These are phyloP conservation scores for Alternaria rosae DNA, from an alignment of 2,329 filamentous ascomycete species.

Conservation along the genomic window DNA sequence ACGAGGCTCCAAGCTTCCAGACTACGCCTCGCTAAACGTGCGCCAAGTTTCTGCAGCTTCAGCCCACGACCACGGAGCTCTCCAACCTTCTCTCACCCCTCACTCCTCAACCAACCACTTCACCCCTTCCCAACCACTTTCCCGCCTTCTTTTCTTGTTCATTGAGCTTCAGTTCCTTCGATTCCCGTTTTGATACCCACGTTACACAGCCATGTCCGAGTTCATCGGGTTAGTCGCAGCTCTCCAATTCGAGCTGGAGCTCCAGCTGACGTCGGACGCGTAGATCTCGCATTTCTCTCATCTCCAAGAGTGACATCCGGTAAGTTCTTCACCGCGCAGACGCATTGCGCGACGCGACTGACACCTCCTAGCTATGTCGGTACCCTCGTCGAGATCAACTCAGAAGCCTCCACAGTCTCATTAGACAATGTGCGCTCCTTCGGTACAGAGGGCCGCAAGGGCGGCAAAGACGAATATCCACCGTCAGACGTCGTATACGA, in stretches of 20 bases:
- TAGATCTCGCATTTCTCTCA: slow-evolving; percentile 92
- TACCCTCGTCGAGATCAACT: slow-evolving; percentile 96
- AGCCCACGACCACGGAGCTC: slow-evolving; percentile 22
- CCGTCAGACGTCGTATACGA: slow-evolving; percentile 91
- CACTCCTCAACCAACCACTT: slow-evolving; percentile 19
- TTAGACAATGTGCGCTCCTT: slow-evolving; percentile 95
- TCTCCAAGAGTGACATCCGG: slow-evolving; percentile 97
- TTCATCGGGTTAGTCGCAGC: slow-evolving; percentile 64
- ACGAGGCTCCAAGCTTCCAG: slow-evolving; percentile 22
- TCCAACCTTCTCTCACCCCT: slow-evolving; percentile 19
- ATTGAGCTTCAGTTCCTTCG: slow-evolving; percentile 29
- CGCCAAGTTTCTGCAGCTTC: slow-evolving; percentile 30
- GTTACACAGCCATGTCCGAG: slow-evolving; percentile 61
- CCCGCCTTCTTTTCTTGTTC: slow-evolving; percentile 27
- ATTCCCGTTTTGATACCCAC: slow-evolving; percentile 37
- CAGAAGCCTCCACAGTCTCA: slow-evolving; percentile 93
- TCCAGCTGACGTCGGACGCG: slow-evolving; percentile 44
- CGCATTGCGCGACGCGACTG: slow-evolving; percentile 24
- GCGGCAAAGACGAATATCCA: slow-evolving; percentile 80
- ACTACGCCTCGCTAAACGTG: slow-evolving; percentile 26
- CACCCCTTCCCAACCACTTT: slow-evolving; percentile 28
- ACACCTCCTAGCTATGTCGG: slow-evolving; percentile 79
- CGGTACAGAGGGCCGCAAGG: slow-evolving; percentile 89
- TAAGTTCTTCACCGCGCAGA: slow-evolving; percentile 57
- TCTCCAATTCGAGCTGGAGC: slow-evolving; percentile 43